Conservation (phyloP, 73 alveolate genomes). For the Paramecium sonneborni region DNA sequence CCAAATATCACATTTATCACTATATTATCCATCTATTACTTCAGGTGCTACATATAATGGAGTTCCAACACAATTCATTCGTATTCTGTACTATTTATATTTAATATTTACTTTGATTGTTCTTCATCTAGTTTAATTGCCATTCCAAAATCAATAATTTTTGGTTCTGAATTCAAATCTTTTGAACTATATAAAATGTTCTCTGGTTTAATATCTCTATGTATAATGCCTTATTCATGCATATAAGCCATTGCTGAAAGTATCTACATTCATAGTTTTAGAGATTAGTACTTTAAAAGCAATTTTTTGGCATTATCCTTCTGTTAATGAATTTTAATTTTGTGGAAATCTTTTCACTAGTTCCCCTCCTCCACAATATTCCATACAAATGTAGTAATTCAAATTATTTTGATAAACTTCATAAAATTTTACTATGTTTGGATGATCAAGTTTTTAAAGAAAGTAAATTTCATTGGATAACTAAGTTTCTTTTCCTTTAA, state of each 20-base stretch:
- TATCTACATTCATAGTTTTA: background rate
- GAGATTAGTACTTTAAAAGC: background rate
- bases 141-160: background rate
- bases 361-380: conserved; percentile 77
- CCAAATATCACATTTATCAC: conserved; percentile 67
- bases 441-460: conserved; percentile 72
- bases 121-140: background rate
- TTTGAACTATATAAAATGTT: conserved; percentile 24
- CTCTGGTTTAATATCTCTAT: conserved; percentile 51
- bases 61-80: conserved; percentile 34
- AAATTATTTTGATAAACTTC: conserved; percentile 67
- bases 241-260: conserved; percentile 44
- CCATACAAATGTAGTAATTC: conserved; percentile 69
- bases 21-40: conserved; percentile 33
- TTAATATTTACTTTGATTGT: conserved; percentile 59
- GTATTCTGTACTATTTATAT: background rate
- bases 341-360: conserved; percentile 65
- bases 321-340: background rate
- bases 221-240: conserved; percentile 21
- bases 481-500: conserved; percentile 36
- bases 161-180: background rate
- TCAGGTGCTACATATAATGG: conserved; percentile 66
- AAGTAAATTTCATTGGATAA: conserved; percentile 62
- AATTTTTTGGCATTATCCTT: background rate
- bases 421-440: conserved; percentile 73